Evolutionary conservation across 305 asterid species (phyloP), one percentile per base, ranked within the genome.

Genomic region (Fraxinus paxiana): DNA sequence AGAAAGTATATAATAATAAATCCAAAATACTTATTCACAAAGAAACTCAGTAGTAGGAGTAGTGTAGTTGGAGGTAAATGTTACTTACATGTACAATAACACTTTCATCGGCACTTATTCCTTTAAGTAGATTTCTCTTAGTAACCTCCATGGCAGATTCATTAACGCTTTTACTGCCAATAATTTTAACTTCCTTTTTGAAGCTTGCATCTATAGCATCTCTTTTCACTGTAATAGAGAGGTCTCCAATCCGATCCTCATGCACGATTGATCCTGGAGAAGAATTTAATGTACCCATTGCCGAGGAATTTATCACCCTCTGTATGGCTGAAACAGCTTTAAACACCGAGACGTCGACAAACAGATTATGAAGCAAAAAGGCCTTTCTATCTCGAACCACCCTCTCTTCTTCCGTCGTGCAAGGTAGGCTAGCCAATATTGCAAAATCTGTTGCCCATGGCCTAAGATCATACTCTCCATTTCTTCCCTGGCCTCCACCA

Each of bases 331-430:
- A 91, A 84, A 92, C 98, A 54, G 97, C 99, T 90, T 91, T 93
- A 84, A 91, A 87, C 82, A 87, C 88, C 63, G 98, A 83, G 80
- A 95, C 97, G 76, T 97, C 99, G 69, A 97, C 88, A 86, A 97
- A 96, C 78, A 95, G 97, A 88, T 89, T 94, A 83, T 97, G 99
- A 86, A 97, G 93, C 91, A 97, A 90, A 87, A 97, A 97, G 13
- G 98, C 99, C 89, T 97, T 97, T 73, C 99, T 91, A 82, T 97
- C 99, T 67, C 99, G 91, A 75, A 91, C 89, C 80, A 90, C 95
- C 87, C 99, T 94, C 88, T 94, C 98, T 73, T 97, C 99, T 81
- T 97, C 98, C 51, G 98, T 93, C 87, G 91, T 92, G 90, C 98
- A 94, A 72, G 99, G 97, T 34, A 94, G 88, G 83, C 80, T 90